These are phyloP conservation scores for Talaromyces adpressus DNA, from an alignment of 495 filamentous ascomycete species.

Conservation along the genomic window DNA sequence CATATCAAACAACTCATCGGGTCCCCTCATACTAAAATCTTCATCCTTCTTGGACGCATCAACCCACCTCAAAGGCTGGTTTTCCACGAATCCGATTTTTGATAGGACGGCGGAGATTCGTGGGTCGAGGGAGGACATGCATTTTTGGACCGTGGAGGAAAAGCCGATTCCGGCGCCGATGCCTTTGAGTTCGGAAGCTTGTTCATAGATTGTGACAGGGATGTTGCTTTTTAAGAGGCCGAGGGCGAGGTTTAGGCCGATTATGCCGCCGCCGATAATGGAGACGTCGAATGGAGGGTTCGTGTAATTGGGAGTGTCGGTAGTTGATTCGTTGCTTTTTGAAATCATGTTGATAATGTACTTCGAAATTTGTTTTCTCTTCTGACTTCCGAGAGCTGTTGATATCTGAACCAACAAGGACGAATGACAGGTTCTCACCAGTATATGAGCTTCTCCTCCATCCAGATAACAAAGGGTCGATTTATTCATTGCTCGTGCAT, in stretches of 20 bases:
- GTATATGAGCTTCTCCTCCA: too few species aligned
- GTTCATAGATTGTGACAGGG: constrained; percentile 42
- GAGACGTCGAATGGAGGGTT: constrained; percentile 9
- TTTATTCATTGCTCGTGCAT: too few species aligned
- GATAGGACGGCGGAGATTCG: not conserved
- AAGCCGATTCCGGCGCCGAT: constrained; percentile 27
- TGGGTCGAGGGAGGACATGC: constrained; percentile 19
- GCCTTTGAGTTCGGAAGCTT: constrained; percentile 33
- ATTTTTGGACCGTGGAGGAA: constrained; percentile 13
- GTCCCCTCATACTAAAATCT: not conserved
- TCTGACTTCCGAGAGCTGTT: too few species aligned
- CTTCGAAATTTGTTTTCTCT: too few species aligned
- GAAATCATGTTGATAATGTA: too few species aligned
- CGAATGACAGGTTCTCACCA: too few species aligned
- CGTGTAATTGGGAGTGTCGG: too few species aligned
- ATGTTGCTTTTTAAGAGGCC: constrained; percentile 25
- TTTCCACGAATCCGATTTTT: not conserved
- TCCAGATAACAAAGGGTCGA: too few species aligned
- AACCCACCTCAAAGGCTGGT: not conserved
- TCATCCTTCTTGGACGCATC: not conserved
- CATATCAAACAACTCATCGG: not conserved
- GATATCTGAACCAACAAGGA: too few species aligned
- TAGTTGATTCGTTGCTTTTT: too few species aligned
- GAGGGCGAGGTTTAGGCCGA: constrained; percentile 20
- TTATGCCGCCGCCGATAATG: constrained; percentile 25